Percentiles rank a stretch among this genome's conserved stretches.
These are phyloP conservation scores for Lactifluus rugatus DNA, from an alignment of 768 basidiomycete genomes.

Conservation along the genomic window DNA sequence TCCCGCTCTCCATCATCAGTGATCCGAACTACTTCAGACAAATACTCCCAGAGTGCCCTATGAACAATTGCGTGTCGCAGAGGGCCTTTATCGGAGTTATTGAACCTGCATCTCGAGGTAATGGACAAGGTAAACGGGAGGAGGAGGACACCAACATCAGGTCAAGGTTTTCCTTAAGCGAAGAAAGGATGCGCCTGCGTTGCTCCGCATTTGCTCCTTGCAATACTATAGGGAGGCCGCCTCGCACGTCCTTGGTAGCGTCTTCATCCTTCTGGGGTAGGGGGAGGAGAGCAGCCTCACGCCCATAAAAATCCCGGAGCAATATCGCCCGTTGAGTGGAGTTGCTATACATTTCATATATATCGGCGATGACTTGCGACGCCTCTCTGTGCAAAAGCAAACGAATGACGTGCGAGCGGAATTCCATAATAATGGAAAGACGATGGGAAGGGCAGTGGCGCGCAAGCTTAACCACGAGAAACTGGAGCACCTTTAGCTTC, in stretches of 20 bases:
- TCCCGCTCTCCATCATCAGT: slow-evolving; percentile 60
- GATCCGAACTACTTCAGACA: slow-evolving; percentile 48
- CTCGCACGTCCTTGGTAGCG: slow-evolving; percentile 55
- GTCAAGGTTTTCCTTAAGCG: slow-evolving; percentile 64
- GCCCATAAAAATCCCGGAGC: slow-evolving; percentile 83
- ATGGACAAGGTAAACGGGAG: not conserved
- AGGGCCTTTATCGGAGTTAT: slow-evolving; percentile 86
- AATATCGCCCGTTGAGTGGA: slow-evolving; percentile 76
- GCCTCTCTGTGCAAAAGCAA: slow-evolving; percentile 82
- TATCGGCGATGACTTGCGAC: slow-evolving; percentile 72
- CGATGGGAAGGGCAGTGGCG: slow-evolving; percentile 68
- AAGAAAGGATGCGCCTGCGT: slow-evolving; percentile 52
- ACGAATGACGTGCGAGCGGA: slow-evolving; percentile 64
- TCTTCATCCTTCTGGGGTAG: slow-evolving; percentile 37
- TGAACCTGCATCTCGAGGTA: slow-evolving; percentile 47
- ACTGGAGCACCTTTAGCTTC: slow-evolving; percentile 34
- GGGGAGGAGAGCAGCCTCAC: slow-evolving; percentile 69
- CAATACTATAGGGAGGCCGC: slow-evolving; percentile 59
- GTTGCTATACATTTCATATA: slow-evolving; percentile 81
- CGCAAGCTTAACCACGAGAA: slow-evolving; percentile 72
- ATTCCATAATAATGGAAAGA: slow-evolving; percentile 64
- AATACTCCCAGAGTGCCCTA: slow-evolving; percentile 78
- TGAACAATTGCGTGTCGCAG: slow-evolving; percentile 84
- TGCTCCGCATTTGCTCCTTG: slow-evolving; percentile 55
- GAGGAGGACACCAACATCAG: slow-evolving; percentile 48